A percentile compares a stretch with the other conserved stretches of the same genome.
phyloP scores from a whole-genome alignment of 1,139 yeast species.

The Diutina pseudorugosa region DNA sequence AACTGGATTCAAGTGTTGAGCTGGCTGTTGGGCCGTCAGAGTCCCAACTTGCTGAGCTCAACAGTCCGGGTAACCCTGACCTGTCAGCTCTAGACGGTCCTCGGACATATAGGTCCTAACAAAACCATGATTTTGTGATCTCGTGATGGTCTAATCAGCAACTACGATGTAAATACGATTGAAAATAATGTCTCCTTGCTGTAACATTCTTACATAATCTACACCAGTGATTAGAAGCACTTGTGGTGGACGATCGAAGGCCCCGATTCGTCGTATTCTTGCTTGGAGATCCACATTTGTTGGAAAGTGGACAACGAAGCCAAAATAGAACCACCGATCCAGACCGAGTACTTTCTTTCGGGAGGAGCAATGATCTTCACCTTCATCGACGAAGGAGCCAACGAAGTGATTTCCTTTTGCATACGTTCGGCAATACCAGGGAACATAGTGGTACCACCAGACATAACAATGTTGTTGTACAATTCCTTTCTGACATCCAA shows the following conservation, averaged over 20 bases:
- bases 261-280: constrained; percentile 99
- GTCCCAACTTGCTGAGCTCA: too few species aligned
- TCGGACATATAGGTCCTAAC: too few species aligned
- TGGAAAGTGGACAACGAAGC: constrained; percentile 98
- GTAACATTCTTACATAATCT: constrained; percentile 2
- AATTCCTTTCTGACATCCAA: constrained; percentile 98
- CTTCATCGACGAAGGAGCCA: constrained; percentile 99
- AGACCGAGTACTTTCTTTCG: constrained; percentile 99
- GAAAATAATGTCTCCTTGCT: not conserved
- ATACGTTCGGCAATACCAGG: constrained; percentile 99
- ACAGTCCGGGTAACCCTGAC: too few species aligned
- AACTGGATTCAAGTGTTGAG: too few species aligned
- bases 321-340: constrained; percentile 99
- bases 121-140: too few species aligned
- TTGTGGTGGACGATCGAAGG: constrained; percentile 99
- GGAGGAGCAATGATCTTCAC: constrained; percentile 99
- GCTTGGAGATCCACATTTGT: constrained; percentile 99
- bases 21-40: too few species aligned
- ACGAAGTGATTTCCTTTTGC: constrained; percentile 99
- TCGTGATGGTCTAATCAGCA: too few species aligned
- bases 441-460: constrained; percentile 99
- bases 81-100: too few species aligned
- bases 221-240: constrained; percentile 64
- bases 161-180: too few species aligned
- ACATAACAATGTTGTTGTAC: constrained; percentile 98